phyloP scores from a whole-genome alignment of 2,329 filamentous ascomycete genomes.

The Ophiostoma sp. region DNA sequence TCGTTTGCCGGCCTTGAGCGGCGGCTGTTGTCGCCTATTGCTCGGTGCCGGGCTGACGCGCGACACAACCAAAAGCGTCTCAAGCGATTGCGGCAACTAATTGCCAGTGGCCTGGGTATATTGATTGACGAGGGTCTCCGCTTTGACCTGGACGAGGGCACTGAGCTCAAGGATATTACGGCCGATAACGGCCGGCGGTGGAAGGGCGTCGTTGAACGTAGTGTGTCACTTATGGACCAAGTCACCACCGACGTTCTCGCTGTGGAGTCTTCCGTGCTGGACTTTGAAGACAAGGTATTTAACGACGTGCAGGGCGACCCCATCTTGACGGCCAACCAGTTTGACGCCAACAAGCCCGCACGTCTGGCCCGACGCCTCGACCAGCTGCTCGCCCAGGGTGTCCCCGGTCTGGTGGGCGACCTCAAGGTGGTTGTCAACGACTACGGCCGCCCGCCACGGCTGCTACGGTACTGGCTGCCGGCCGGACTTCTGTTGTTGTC shows the following conservation, averaged over 20 bases:
- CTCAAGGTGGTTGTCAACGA: conserved; percentile 57
- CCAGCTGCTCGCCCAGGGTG: conserved; percentile 64
- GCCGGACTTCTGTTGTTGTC: conserved; percentile 70
- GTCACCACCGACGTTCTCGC: conserved; percentile 71
- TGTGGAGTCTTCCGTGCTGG: conserved; percentile 60
- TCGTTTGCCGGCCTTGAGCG: conserved; percentile 70
- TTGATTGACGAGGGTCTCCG: conserved; percentile 82
- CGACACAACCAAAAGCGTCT: conserved; percentile 71
- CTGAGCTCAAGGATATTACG: conserved; percentile 42
- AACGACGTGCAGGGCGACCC: conserved; percentile 62
- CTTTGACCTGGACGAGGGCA: conserved; percentile 54
- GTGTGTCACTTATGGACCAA: conserved; percentile 81
- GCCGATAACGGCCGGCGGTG: conserved; percentile 50
- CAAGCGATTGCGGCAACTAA: conserved; percentile 72
- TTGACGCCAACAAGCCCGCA: conserved; percentile 54
- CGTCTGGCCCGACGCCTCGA: conserved; percentile 68
- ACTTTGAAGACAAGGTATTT: conserved; percentile 68
- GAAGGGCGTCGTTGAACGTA: conserved; percentile 75
- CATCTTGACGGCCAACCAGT: conserved; percentile 55
- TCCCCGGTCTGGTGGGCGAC: conserved; percentile 65
- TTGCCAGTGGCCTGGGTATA: conserved; percentile 82
- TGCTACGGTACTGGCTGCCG: conserved; percentile 89
- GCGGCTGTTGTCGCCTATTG: conserved; percentile 75
- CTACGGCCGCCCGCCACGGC: conserved; percentile 72
- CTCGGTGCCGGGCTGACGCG: conserved; percentile 72